Conservation (phyloP, 2,329 filamentous ascomycete genomes). For the Penicillium griseofulvum region DNA sequence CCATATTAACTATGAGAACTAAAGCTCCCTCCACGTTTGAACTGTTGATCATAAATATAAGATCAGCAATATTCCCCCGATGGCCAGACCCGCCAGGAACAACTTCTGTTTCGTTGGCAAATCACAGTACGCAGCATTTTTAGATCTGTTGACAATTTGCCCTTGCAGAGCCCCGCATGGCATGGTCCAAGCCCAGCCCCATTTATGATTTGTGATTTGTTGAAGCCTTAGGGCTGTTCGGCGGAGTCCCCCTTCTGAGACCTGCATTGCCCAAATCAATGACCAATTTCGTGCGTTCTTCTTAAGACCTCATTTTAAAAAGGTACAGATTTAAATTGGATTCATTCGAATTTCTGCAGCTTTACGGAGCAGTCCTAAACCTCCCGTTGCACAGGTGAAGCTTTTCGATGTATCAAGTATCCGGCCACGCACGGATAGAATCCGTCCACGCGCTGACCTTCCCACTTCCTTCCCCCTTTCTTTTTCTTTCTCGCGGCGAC, state of each 20-base stretch:
- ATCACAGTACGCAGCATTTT: not conserved
- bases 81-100: not conserved
- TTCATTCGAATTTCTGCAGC: not conserved
- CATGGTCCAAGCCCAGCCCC: not conserved
- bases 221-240: not conserved
- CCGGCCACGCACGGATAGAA: constrained; percentile 1
- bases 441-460: not conserved
- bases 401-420: not conserved
- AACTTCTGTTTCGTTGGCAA: not conserved
- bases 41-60: not conserved
- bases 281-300: not conserved
- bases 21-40: not conserved
- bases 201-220: not conserved
- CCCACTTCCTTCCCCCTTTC: not conserved
- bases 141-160: not conserved
- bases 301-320: too few species aligned
- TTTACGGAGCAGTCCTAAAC: too few species aligned
- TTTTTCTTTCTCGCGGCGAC: not conserved
- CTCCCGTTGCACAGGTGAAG: too few species aligned
- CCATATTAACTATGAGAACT: not conserved
- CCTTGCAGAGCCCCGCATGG: not conserved
- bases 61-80: not conserved
- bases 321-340: not conserved
- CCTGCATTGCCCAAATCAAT: not conserved
- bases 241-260: not conserved